These are phyloP conservation scores for Annona squamosa DNA, from an alignment of 164 flowering plant genomes.

Conservation along the genomic window DNA sequence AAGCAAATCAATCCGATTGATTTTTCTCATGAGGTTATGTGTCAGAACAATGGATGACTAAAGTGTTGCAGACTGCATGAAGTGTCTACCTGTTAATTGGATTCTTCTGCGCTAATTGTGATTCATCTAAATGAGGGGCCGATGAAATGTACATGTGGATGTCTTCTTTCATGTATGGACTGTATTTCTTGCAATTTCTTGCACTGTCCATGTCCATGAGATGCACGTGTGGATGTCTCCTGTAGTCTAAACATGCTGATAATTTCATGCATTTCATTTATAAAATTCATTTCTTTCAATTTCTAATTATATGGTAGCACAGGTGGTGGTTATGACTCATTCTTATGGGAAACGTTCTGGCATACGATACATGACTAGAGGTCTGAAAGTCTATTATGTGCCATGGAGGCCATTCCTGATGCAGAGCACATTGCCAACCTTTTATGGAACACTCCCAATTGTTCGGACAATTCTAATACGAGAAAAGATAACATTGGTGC, in stretches of 20 bases:
- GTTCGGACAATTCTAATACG: slow-evolving; percentile 74
- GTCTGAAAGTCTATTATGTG: slow-evolving; percentile 80
- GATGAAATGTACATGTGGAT: background rate
- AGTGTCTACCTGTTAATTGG: too few relatives aligned
- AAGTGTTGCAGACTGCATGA: too few relatives aligned
- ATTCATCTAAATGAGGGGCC: background rate
- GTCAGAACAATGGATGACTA: too few relatives aligned
- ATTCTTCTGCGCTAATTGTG: background rate
- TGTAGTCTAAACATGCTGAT: background rate
- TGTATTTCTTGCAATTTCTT: background rate
- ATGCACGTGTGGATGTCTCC: background rate
- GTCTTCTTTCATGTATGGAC: background rate
- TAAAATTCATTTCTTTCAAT: background rate
- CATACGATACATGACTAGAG: slow-evolving; percentile 90
- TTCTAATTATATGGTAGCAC: slow-evolving; percentile 3
- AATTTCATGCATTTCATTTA: background rate
- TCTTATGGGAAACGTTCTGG: slow-evolving; percentile 90
- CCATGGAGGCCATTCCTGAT: slow-evolving; percentile 88
- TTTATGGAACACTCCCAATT: slow-evolving; percentile 88
- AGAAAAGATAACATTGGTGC: slow-evolving; percentile 74
- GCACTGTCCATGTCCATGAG: background rate
- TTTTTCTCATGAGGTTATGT: too few relatives aligned
- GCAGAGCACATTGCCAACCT: slow-evolving; percentile 84
- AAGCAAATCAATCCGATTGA: too few relatives aligned
- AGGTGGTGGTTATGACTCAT: slow-evolving; percentile 96